These are phyloP conservation scores for Nasturtium officinale DNA, from an alignment of 345 rosid genomes.

Conservation along the genomic window DNA sequence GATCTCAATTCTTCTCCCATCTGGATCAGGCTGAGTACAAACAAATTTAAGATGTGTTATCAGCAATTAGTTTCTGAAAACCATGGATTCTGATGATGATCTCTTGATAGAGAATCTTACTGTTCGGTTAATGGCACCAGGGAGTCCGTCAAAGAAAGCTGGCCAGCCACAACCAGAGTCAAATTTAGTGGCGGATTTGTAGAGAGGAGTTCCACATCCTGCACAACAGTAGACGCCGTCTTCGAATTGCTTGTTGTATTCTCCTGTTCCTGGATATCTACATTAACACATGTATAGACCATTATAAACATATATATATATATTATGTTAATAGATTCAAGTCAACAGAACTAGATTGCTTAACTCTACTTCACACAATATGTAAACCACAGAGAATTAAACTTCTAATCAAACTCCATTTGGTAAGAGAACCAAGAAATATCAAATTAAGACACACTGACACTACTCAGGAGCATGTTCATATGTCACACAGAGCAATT, in stretches of 20 bases:
- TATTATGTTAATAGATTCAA: background rate
- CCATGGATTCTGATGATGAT: background rate
- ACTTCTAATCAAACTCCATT: background rate
- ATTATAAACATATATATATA: no score
- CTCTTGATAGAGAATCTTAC: constrained; percentile 45
- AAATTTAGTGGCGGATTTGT: constrained; percentile 77
- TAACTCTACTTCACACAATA: background rate
- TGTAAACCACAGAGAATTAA: background rate
- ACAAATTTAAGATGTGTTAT: background rate
- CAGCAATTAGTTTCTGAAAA: background rate
- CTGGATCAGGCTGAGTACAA: constrained; percentile 69
- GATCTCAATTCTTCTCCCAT: constrained; percentile 81
- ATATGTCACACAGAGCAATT: constrained; percentile 9
- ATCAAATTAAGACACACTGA: background rate
- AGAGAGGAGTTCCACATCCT: constrained; percentile 87
- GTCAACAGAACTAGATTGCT: background rate
- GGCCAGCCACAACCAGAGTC: constrained; percentile 95
- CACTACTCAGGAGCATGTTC: background rate
- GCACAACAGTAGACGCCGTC: constrained; percentile 83
- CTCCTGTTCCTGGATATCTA: constrained; percentile 85
- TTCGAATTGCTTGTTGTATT: constrained; percentile 66
- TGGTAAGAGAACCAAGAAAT: background rate
- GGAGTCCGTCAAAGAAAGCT: constrained; percentile 86
- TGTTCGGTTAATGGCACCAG: constrained; percentile 70
- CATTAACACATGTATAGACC: background rate